Percentiles rank a stretch among this genome's conserved stretches.
phyloP scores from a whole-genome alignment of 371 early-diverging fungal genomes.

The Choanephora cucurbitarum region DNA sequence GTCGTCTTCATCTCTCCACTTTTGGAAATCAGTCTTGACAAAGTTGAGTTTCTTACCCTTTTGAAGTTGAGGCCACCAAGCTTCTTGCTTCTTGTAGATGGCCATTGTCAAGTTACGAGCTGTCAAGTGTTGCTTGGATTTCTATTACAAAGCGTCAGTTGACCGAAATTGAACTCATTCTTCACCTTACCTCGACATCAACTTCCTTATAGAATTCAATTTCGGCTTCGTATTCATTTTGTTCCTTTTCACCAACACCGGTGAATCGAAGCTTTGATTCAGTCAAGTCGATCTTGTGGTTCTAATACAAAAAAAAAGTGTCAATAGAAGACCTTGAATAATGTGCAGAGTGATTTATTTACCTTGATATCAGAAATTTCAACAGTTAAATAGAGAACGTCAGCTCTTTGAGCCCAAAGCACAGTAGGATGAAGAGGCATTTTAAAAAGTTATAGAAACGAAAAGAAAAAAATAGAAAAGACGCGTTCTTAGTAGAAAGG shows the following conservation, averaged over 20 bases:
- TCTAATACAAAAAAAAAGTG: constrained; percentile 5
- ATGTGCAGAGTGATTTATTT: not conserved
- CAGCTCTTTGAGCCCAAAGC: constrained; percentile 92
- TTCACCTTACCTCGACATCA: constrained; percentile 68
- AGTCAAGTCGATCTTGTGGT: constrained; percentile 25
- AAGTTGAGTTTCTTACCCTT: constrained; percentile 75
- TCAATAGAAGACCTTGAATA: too few species aligned
- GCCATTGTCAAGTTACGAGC: constrained; percentile 66
- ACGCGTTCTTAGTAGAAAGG: not conserved
- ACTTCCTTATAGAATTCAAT: constrained; percentile 76
- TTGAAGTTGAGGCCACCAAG: constrained; percentile 88
- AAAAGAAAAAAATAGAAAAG: constrained; percentile 1
- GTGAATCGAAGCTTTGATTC: constrained; percentile 63
- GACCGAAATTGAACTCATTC: not conserved
- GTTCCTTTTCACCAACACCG: constrained; percentile 62
- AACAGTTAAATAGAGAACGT: constrained; percentile 85
- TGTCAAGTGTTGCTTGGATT: constrained; percentile 66
- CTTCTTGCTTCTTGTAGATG: constrained; percentile 70
- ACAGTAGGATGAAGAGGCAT: constrained; percentile 70
- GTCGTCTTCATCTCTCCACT: constrained; percentile 94
- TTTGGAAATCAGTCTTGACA: constrained; percentile 89
- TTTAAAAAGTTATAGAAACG: not conserved
- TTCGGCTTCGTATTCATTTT: constrained; percentile 72
- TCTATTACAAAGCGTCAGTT: too few species aligned
- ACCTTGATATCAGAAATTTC: constrained; percentile 75